phyloP scores from a whole-genome alignment of 768 basidiomycete genomes.

The Naganishia randhawae region DNA sequence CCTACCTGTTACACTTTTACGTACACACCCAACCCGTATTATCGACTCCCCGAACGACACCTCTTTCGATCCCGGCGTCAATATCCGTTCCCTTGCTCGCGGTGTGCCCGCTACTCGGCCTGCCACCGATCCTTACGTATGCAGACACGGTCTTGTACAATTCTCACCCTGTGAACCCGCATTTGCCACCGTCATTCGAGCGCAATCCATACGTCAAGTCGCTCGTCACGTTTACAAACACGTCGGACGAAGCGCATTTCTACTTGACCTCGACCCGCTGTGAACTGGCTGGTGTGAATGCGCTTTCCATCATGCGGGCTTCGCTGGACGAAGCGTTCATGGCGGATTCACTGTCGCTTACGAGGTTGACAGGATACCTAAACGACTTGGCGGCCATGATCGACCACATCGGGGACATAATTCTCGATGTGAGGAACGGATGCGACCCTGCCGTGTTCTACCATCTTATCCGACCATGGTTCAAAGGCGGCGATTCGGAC shows the following conservation, averaged over 20 bases:
- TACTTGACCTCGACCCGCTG: slow-evolving; percentile 80
- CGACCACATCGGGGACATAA: slow-evolving; percentile 60
- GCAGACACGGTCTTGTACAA: slow-evolving; percentile 90
- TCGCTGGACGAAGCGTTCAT: slow-evolving; percentile 87
- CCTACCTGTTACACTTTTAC: slow-evolving; percentile 86
- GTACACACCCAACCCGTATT: slow-evolving; percentile 57
- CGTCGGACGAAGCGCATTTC: slow-evolving; percentile 77
- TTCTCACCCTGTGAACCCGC: slow-evolving; percentile 45
- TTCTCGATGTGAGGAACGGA: slow-evolving; percentile 64
- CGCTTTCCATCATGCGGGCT: slow-evolving; percentile 75
- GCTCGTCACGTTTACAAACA: slow-evolving; percentile 63
- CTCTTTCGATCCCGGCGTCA: slow-evolving; percentile 65
- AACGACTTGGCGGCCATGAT: slow-evolving; percentile 63
- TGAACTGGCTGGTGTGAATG: slow-evolving; percentile 78
- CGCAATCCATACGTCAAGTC: slow-evolving; percentile 58
- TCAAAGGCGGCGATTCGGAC: slow-evolving; percentile 69
- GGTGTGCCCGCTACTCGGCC: slow-evolving; percentile 65
- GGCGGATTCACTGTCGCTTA: slow-evolving; percentile 63
- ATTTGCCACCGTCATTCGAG: slow-evolving; percentile 29
- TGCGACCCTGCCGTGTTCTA: slow-evolving; percentile 79
- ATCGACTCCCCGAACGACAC: slow-evolving; percentile 44
- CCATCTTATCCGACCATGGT: slow-evolving; percentile 88
- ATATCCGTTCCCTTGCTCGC: slow-evolving; percentile 72
- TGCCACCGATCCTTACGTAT: slow-evolving; percentile 85
- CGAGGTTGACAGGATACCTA: slow-evolving; percentile 67